Evolutionary conservation across 305 asterid genomes (phyloP).

Genomic region (Fraxinus xanthoxyloides): DNA sequence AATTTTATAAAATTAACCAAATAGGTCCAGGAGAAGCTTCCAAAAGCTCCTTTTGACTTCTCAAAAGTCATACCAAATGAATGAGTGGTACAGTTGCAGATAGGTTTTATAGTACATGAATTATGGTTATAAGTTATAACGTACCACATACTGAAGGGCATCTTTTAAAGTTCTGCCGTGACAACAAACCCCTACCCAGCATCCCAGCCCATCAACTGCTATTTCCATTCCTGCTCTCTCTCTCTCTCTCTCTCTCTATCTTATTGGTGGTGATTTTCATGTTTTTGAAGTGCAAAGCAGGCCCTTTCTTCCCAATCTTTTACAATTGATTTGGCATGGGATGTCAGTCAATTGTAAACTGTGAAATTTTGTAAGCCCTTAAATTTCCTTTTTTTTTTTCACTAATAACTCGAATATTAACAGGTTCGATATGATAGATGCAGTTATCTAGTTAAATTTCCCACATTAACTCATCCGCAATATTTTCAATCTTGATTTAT

Average conservation of each 20-base stretch:
- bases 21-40: neutral
- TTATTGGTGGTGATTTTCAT: neutral
- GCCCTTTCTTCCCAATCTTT: neutral
- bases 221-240: neutral
- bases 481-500: constrained; percentile 10
- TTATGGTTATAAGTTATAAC: neutral
- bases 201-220: neutral
- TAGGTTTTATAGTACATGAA: neutral
- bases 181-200: neutral
- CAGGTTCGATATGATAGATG: neutral
- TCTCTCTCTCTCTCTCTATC: neutral
- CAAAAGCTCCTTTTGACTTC: neutral
- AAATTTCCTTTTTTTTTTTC: neutral
- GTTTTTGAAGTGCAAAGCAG: neutral
- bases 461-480: neutral
- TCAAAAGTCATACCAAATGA: neutral
- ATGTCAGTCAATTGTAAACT: neutral
- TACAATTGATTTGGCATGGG: neutral
- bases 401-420: neutral
- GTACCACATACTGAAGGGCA: neutral
- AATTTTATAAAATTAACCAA: neutral
- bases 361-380: neutral
- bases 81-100: neutral
- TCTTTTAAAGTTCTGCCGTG: neutral
- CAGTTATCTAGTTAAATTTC: neutral